These are phyloP conservation scores for Lachnellula willkommii DNA, from an alignment of 2,329 filamentous ascomycete genomes.

Conservation along the genomic window DNA sequence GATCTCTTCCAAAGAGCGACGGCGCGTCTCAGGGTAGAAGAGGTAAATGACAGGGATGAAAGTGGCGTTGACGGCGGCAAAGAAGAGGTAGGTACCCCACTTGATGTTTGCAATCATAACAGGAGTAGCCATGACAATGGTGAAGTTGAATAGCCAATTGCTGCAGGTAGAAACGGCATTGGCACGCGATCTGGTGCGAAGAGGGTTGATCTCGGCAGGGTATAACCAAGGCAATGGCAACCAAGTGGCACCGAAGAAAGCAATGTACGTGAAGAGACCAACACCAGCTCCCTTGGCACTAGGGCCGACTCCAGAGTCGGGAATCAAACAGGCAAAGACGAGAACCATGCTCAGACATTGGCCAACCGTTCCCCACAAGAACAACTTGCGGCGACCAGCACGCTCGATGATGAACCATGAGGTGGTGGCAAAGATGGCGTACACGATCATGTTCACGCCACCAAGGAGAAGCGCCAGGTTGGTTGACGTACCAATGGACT, in stretches of 20 bases:
- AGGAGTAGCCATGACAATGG: conserved; percentile 39
- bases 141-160: conserved; percentile 50
- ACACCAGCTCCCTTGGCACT: conserved; percentile 37
- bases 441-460: conserved; percentile 52
- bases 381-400: conserved; percentile 63
- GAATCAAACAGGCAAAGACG: conserved; percentile 35
- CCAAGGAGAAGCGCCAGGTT: conserved; percentile 49
- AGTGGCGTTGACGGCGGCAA: conserved; percentile 34
- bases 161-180: conserved; percentile 59
- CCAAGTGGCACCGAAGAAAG: conserved; percentile 56
- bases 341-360: conserved; percentile 64
- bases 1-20: conserved; percentile 60
- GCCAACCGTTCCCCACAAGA: conserved; percentile 62
- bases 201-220: conserved; percentile 55
- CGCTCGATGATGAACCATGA: conserved; percentile 51
- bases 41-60: conserved; percentile 37
- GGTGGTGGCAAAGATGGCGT: conserved; percentile 46
- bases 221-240: conserved; percentile 59
- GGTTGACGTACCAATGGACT: conserved; percentile 41
- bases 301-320: conserved; percentile 21
- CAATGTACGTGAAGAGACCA: conserved; percentile 59
- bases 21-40: conserved; percentile 45
- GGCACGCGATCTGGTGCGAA: conserved; percentile 55
- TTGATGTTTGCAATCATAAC: conserved; percentile 32
- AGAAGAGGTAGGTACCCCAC: conserved; percentile 36